Conservation (phyloP, 768 basidiomycete genomes). For the Megacollybia marginata region DNA sequence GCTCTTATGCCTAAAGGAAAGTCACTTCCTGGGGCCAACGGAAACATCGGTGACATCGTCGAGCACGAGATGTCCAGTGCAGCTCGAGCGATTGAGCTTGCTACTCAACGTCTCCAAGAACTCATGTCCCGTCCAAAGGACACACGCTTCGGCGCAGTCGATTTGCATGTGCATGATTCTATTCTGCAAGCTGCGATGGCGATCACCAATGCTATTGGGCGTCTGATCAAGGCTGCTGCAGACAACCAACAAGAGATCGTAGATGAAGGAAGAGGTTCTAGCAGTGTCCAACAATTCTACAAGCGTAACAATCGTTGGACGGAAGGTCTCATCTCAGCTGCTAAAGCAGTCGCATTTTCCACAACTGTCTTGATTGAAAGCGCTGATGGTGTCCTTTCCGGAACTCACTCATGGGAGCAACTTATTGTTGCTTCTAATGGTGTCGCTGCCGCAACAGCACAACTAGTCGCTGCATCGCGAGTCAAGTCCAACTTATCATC, state of each 20-base stretch:
- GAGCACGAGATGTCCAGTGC: slow-evolving; percentile 95
- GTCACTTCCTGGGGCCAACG: slow-evolving; percentile 69
- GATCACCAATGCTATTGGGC: slow-evolving; percentile 91
- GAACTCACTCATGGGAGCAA: slow-evolving; percentile 95
- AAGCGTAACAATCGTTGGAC: slow-evolving; percentile 99
- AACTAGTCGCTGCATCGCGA: slow-evolving; percentile 95
- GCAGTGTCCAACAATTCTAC: slow-evolving; percentile 93
- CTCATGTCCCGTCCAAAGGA: slow-evolving; percentile 91
- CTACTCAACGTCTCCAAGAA: slow-evolving; percentile 82
- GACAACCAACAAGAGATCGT: slow-evolving; percentile 99
- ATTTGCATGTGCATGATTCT: slow-evolving; percentile 96
- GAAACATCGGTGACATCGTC: slow-evolving; percentile 93
- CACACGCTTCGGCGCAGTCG: slow-evolving; percentile 82
- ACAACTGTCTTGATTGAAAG: slow-evolving; percentile 94
- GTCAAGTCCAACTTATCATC: slow-evolving; percentile 99
- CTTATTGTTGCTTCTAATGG: slow-evolving; percentile 99
- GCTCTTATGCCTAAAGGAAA: slow-evolving; percentile 64
- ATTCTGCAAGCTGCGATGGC: slow-evolving; percentile 91
- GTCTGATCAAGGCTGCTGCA: slow-evolving; percentile 93
- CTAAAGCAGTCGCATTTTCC: slow-evolving; percentile 95
- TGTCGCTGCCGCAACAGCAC: slow-evolving; percentile 93
- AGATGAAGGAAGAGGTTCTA: slow-evolving; percentile 88
- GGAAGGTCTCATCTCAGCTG: slow-evolving; percentile 96
- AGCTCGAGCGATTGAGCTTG: slow-evolving; percentile 87
- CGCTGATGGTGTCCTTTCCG: slow-evolving; percentile 94